Percentiles rank a stretch among this genome's conserved stretches.
phyloP scores from a whole-genome alignment of 2,329 filamentous ascomycete species.

The Zymoseptoria passerinii region DNA sequence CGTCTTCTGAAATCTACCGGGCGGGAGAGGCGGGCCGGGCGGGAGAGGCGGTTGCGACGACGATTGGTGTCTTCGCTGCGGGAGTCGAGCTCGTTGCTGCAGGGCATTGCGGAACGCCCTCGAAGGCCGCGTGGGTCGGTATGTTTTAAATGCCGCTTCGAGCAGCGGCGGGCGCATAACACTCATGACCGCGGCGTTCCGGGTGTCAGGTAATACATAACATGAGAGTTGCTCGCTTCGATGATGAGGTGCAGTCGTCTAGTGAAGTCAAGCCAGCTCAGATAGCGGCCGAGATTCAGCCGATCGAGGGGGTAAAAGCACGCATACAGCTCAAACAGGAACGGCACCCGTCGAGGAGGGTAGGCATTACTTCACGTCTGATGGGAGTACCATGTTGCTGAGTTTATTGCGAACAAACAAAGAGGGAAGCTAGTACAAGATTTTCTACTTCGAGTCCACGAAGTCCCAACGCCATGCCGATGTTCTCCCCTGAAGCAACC shows the following conservation, averaged over 20 bases:
- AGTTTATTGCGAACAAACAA: not conserved
- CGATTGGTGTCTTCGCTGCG: conserved; percentile 20
- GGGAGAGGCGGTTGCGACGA: conserved; percentile 16
- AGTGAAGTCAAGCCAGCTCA: not conserved
- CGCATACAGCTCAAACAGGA: not conserved
- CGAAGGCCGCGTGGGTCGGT: conserved; percentile 13
- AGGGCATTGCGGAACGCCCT: conserved; percentile 17
- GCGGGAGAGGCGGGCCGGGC: conserved; percentile 18
- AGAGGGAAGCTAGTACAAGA: conserved; percentile 5
- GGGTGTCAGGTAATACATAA: not conserved
- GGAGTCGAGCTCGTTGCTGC: conserved; percentile 9
- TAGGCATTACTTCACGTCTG: not conserved
- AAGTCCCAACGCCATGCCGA: conserved; percentile 5
- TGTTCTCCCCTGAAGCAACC: not conserved
- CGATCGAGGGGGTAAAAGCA: not conserved
- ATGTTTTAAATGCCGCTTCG: conserved; percentile 16
- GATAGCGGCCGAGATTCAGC: not conserved
- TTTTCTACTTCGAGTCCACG: conserved; percentile 3
- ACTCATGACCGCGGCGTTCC: conserved; percentile 10
- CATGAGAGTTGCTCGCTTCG: not conserved
- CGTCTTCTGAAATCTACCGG: conserved; percentile 30
- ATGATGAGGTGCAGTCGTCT: not conserved
- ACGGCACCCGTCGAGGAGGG: not conserved
- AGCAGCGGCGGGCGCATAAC: conserved; percentile 15
- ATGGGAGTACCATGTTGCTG: not conserved